phyloP scores from a whole-genome alignment of 2,329 filamentous ascomycete genomes.

The Xylaria sp. region DNA sequence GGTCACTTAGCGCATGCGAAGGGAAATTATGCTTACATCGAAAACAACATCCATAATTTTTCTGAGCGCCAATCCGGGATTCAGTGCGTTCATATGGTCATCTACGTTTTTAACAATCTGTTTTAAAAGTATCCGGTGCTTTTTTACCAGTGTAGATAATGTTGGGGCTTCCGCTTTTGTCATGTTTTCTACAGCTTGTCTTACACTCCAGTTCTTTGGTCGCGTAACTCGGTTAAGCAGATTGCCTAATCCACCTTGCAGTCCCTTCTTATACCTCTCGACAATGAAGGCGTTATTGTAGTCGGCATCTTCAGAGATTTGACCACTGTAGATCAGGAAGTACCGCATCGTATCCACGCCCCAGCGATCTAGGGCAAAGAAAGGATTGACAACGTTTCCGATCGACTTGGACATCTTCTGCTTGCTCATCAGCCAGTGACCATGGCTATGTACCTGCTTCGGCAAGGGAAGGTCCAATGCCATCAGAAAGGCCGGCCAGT shows the following conservation, averaged over 20 bases:
- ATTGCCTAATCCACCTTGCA: slow-evolving; percentile 84
- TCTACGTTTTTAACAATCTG: slow-evolving; percentile 56
- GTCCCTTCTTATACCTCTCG: slow-evolving; percentile 78
- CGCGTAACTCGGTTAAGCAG: slow-evolving; percentile 76
- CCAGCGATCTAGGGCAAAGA: slow-evolving; percentile 89
- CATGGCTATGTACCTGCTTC: slow-evolving; percentile 84
- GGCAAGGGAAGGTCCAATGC: slow-evolving; percentile 83
- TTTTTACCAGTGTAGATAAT: slow-evolving; percentile 43
- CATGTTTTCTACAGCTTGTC: slow-evolving; percentile 62
- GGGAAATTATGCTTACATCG: slow-evolving; percentile 56
- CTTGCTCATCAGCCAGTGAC: slow-evolving; percentile 92
- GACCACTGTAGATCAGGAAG: slow-evolving; percentile 85
- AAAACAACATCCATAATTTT: slow-evolving; percentile 70
- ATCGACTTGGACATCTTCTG: slow-evolving; percentile 97
- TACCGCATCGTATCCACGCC: slow-evolving; percentile 89
- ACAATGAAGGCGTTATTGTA: slow-evolving; percentile 85
- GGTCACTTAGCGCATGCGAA: neutral
- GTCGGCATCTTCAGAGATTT: slow-evolving; percentile 79
- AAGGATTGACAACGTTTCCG: slow-evolving; percentile 94
- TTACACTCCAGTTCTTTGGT: slow-evolving; percentile 75
- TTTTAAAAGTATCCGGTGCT: slow-evolving; percentile 55
- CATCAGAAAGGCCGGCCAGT: slow-evolving; percentile 97
- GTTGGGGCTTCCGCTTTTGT: neutral
- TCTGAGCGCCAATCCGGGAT: slow-evolving; percentile 73
- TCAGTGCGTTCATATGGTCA: slow-evolving; percentile 68